Percentiles rank a stretch among this genome's conserved stretches.
Evolutionary conservation across 345 rosid species (phyloP).

Genomic region (Arabis alpina): DNA sequence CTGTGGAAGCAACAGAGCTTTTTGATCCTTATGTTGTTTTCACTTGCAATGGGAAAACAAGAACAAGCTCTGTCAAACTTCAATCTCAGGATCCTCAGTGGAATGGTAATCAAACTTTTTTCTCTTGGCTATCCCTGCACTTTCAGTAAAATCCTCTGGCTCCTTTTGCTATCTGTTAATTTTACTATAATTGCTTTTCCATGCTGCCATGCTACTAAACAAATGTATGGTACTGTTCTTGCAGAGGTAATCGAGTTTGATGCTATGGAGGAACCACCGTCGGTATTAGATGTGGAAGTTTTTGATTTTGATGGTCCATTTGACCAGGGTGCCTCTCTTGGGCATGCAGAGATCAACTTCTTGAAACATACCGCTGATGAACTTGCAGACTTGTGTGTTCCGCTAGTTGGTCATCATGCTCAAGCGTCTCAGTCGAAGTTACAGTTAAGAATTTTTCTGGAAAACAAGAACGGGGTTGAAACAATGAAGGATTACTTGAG

Average conservation of each 20-base stretch:
- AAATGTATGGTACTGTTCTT: slow-evolving; percentile 33
- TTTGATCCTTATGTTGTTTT: slow-evolving; percentile 85
- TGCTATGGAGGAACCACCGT: slow-evolving; percentile 95
- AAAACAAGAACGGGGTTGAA: slow-evolving; percentile 78
- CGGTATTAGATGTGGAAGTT: slow-evolving; percentile 84
- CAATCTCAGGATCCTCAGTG: slow-evolving; percentile 79
- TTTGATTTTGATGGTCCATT: slow-evolving; percentile 95
- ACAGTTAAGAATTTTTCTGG: slow-evolving; percentile 75
- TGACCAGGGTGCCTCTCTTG: slow-evolving; percentile 84
- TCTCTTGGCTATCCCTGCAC: slow-evolving; percentile 16
- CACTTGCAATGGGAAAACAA: slow-evolving; percentile 83
- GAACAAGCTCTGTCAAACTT: slow-evolving; percentile 85
- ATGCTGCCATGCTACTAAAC: slow-evolving; percentile 8
- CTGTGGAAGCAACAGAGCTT: slow-evolving; percentile 57
- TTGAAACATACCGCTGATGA: slow-evolving; percentile 74
- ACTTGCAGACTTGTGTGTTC: slow-evolving; percentile 77
- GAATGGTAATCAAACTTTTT: slow-evolving; percentile 62
- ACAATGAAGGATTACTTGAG: slow-evolving; percentile 75
- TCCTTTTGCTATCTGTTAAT: neutral
- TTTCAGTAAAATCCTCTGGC: neutral
- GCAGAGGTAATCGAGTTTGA: slow-evolving; percentile 92
- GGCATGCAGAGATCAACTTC: slow-evolving; percentile 85
- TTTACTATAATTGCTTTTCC: slow-evolving; percentile 1
- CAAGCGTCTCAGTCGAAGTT: slow-evolving; percentile 81
- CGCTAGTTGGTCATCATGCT: slow-evolving; percentile 81